phyloP scores from a whole-genome alignment of 257 asterid species.

The Prunella vulgaris region DNA sequence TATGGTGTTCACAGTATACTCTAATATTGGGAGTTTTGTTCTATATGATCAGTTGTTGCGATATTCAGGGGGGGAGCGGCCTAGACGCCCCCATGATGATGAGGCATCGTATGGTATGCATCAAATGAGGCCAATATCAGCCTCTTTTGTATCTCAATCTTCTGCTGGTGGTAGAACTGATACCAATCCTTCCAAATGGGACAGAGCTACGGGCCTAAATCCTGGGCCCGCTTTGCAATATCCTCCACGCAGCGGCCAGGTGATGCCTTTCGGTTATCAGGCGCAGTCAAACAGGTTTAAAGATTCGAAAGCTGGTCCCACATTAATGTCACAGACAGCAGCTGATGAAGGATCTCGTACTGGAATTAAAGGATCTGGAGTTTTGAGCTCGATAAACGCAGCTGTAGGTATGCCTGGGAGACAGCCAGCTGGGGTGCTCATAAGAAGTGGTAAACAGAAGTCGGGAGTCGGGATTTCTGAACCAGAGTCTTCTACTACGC shows the following conservation, averaged over 20 bases:
- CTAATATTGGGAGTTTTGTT: constrained; percentile 40
- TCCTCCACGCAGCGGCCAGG: constrained; percentile 70
- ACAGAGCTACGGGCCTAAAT: constrained; percentile 41
- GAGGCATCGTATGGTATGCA: constrained; percentile 53
- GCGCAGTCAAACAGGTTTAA: constrained; percentile 52
- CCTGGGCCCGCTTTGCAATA: constrained; percentile 47
- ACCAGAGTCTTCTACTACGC: constrained; percentile 54
- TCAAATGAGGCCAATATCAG: constrained; percentile 50
- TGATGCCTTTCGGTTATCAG: constrained; percentile 55
- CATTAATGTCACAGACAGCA: constrained; percentile 61
- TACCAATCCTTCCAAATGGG: constrained; percentile 49
- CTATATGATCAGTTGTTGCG: constrained; percentile 62
- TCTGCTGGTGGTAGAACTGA: constrained; percentile 49
- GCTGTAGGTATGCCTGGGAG: constrained; percentile 47
- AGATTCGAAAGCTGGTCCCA: constrained; percentile 56
- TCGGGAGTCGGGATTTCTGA: constrained; percentile 46
- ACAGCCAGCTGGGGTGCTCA: constrained; percentile 63
- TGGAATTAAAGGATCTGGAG: constrained; percentile 79
- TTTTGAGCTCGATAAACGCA: constrained; percentile 56
- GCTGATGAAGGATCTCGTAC: constrained; percentile 99
- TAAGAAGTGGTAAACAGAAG: constrained; percentile 51
- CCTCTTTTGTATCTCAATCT: constrained; percentile 50
- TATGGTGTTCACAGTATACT: constrained; percentile 18
- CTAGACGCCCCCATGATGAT: constrained; percentile 48
- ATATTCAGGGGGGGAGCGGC: constrained; percentile 59